Evolutionary conservation across 306 rosid genomes (phyloP), one percentile per base, ranked within the genome.

Genomic region (Casuarina equisetifolia): DNA sequence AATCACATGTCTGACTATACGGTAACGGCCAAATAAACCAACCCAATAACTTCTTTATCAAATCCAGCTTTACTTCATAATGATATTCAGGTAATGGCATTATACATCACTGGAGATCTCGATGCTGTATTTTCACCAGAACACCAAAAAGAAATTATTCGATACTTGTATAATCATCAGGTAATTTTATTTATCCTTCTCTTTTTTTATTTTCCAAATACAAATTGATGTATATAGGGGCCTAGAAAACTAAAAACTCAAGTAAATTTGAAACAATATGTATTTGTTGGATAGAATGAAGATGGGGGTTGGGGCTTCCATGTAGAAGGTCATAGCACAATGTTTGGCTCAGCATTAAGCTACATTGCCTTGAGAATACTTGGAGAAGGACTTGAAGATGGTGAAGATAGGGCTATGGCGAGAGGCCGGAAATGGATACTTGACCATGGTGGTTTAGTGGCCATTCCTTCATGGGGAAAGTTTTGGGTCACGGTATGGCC

Each of bases 241-340:
- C 51, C 7, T 6, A 17, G 20, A 53, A 53, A 53, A 13, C 8
- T 17, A 6, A 5, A 53, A 16, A 5, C 3, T 17, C 5, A 13
- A 13, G 8, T 53, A 4, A 53, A 16, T 53, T 0, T 17, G 16
- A n/a, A 7, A n/a, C 7, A 49, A 15, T 8, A 9, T 2, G 12
- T 10, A 61, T 61, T 5, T 15, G 8, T 38, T 25, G 53, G 13
- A 79, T 71, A 91, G 96, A 89, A 91, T 52, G 85, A 89, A 81
- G 93, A 91, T 79, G 93, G 96, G 25, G 93, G 93, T 0, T 91
- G 96, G 96, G 92, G 93, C 35, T 82, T 91, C 39, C 96, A 91
- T 69, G 81, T 89, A 46, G 91, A 85, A 68, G 91, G 91, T 25
- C 74, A 81, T 15, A 89, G 93, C 86, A 87, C 96, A 17, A 87